Base-by-base conservation (phyloP, 805 yeast species). In the Lipomyces sp. region DNA sequence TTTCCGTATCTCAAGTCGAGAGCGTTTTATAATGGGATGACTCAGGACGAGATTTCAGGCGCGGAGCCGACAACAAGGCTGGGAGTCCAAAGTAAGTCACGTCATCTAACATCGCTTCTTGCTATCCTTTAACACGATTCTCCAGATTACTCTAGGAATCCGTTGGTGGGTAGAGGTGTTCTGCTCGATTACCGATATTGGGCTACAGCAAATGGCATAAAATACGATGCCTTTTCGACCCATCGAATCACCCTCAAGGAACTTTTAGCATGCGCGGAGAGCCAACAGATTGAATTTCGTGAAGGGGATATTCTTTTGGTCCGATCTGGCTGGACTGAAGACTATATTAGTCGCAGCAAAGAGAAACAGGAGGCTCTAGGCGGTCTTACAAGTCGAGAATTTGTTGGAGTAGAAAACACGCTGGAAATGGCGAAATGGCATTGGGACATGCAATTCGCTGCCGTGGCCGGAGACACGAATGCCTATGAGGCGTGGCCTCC, bases 91-190 rank as follows among this genome's bases (percentile, higher is more conserved):
- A 34, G 19, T 18, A 11, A 26, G 56, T 45, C 59, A 49, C 33
- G 53, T 28, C 37, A 57, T 61, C 29, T 26, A 6, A 26, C 10
- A 26, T 26, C 10, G 29, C n/a, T n/a, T n/a, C n/a, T n/a, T n/a
- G n/a, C n/a, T n/a, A n/a, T n/a, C n/a, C n/a, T n/a, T n/a, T n/a
- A n/a, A n/a, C n/a, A n/a, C n/a, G n/a, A n/a, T n/a, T n/a, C n/a
- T n/a, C n/a, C 35, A 26, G 29, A 7, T 6, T 26, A 10, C 57
- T 63, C 65, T 10, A 42, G 50, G 22, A 44, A 60, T 21, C 64
- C 63, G 8, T 58, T 61, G n/a, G 62, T 51, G 22, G 60, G 63
- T 5, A 39, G 65, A 3, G 65, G 65, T 3, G 57, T 61, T 2
- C 45, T 61, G 19, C 37, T 61, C 3, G 65, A 61, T 49, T 61